Conservation (phyloP, 345 rosid genomes). For the Salix arbutifolia region DNA sequence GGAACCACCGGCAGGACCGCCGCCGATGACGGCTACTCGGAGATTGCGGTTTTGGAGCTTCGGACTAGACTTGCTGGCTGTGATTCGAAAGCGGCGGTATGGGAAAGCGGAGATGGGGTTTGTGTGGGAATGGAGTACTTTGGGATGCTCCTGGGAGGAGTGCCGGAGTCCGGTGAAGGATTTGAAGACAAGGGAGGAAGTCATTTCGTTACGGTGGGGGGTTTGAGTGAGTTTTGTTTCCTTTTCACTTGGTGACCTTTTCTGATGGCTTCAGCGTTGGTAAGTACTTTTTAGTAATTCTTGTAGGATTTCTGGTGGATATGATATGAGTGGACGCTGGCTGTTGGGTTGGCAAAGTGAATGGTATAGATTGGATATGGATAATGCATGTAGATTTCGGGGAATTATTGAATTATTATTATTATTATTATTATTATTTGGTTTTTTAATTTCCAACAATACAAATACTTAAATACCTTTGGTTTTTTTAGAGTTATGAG, state of each 20-base stretch:
- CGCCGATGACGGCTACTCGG: conserved; percentile 87
- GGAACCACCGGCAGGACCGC: conserved; percentile 84
- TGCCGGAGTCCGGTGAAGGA: conserved; percentile 77
- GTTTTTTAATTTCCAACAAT: no score
- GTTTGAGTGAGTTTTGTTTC: neutral
- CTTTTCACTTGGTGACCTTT: neutral
- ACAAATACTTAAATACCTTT: no score
- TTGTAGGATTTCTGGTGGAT: conserved; percentile 35
- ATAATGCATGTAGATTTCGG: conserved; percentile 24
- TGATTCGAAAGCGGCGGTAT: conserved; percentile 15
- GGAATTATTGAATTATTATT: neutral
- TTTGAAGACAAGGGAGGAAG: conserved; percentile 59
- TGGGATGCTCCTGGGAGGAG: conserved; percentile 28
- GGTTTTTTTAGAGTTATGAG: no score
- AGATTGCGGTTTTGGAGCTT: conserved; percentile 65
- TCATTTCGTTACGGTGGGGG: conserved; percentile 26
- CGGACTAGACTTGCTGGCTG: conserved; percentile 57
- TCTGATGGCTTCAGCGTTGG: neutral
- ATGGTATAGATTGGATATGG: conserved; percentile 54
- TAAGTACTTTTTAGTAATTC: neutral
- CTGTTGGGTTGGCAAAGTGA: conserved; percentile 44
- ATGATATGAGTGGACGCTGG: conserved; percentile 26
- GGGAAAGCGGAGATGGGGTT: conserved; percentile 9
- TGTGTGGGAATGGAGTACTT: conserved; percentile 21
- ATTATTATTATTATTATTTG: no score